Percentiles rank a stretch among this genome's conserved stretches.
These are phyloP conservation scores for Saitozyma podzolica DNA, from an alignment of 768 basidiomycete genomes.

Conservation along the genomic window DNA sequence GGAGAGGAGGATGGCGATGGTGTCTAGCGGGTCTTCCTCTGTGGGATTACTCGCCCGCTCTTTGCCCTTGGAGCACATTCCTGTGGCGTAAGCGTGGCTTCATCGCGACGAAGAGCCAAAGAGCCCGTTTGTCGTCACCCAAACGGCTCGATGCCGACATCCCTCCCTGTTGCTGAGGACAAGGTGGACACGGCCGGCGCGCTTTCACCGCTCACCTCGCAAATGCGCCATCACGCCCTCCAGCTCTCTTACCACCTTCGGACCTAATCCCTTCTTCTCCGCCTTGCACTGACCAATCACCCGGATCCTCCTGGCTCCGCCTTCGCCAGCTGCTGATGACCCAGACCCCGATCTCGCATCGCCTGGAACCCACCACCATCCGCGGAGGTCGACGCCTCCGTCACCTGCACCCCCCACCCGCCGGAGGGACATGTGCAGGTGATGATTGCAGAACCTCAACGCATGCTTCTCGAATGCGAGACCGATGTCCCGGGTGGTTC, in stretches of 20 bases:
- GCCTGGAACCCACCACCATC: slow-evolving; percentile 87
- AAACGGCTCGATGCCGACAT: too few relatives aligned
- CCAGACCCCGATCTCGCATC: not conserved
- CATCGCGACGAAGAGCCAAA: not conserved
- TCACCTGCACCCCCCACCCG: slow-evolving; percentile 84
- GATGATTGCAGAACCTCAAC: slow-evolving; percentile 61
- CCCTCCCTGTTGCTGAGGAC: too few relatives aligned
- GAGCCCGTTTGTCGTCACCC: not conserved
- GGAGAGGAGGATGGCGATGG: slow-evolving; percentile 76
- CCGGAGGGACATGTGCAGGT: slow-evolving; percentile 75
- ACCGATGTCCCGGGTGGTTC: slow-evolving; percentile 64
- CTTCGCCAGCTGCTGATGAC: not conserved
- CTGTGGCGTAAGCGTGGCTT: not conserved
- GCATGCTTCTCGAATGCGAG: slow-evolving; percentile 73
- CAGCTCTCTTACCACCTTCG: slow-evolving; percentile 80
- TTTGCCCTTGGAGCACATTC: not conserved
- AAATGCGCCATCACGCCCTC: slow-evolving; percentile 67
- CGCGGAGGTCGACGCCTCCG: slow-evolving; percentile 82
- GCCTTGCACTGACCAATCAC: slow-evolving; percentile 90
- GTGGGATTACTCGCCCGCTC: not conserved
- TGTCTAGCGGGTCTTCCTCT: not conserved
- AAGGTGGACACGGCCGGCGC: too few relatives aligned
- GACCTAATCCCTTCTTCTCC: slow-evolving; percentile 75
- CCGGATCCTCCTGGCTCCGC: slow-evolving; percentile 60
- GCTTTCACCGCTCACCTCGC: slow-evolving; percentile 26